phyloP scores from a whole-genome alignment of 768 basidiomycete species.

The Boletus reticuloceps region DNA sequence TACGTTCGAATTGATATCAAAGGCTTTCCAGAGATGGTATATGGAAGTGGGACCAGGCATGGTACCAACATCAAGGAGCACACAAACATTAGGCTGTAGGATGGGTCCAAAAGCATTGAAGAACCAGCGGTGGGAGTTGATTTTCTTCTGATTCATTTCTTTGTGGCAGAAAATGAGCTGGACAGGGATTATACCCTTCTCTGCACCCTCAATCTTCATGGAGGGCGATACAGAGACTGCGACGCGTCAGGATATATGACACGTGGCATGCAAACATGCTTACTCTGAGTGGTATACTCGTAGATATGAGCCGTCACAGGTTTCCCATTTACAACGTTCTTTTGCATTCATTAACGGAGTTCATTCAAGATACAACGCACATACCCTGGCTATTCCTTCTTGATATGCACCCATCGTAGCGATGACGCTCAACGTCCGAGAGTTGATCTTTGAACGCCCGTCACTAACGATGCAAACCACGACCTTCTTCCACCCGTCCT shows the following conservation, averaged over 20 bases:
- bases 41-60: conserved; percentile 86
- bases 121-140: conserved; percentile 94
- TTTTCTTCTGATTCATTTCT: conserved; percentile 94
- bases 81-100: conserved; percentile 88
- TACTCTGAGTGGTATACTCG: conserved; percentile 92
- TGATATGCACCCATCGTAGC: conserved; percentile 95
- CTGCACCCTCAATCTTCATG: conserved; percentile 77
- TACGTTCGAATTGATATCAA: conserved; percentile 88
- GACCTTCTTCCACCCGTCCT: conserved; percentile 98
- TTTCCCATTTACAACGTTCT: conserved; percentile 77
- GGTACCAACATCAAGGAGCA: conserved; percentile 85
- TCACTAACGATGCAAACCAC: conserved; percentile 92
- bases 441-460: conserved; percentile 82
- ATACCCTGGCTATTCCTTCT: conserved; percentile 86
- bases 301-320: conserved; percentile 88
- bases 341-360: conserved; percentile 2
- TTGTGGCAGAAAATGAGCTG: conserved; percentile 92
- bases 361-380: conserved; percentile 10
- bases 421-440: conserved; percentile 78
- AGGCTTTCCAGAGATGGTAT: conserved; percentile 94
- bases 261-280: not conserved
- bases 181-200: conserved; percentile 81
- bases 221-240: conserved; percentile 79
- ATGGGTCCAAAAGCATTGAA: conserved; percentile 87
- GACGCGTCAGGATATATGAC: conserved; percentile 7